phyloP scores from a whole-genome alignment of 768 basidiomycete species.

The Chalciporus chontae region DNA sequence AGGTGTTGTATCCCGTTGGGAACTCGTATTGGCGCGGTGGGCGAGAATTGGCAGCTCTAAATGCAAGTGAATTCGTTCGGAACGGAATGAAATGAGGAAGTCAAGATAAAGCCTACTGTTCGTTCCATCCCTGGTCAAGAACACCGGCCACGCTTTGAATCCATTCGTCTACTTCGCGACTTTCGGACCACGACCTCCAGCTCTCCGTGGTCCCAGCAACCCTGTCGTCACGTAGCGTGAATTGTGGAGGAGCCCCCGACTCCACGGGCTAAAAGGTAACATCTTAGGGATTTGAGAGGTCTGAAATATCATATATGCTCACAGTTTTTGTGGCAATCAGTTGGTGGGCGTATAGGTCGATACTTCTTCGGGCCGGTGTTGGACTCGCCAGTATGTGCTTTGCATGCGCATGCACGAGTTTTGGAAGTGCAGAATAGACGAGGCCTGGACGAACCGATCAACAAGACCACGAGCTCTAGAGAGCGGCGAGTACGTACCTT shows the following conservation, averaged over 20 bases:
- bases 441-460: constrained; percentile 53
- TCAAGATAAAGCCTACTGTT: constrained; percentile 53
- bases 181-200: constrained; percentile 81
- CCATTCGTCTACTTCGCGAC: constrained; percentile 89
- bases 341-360: constrained; percentile 82
- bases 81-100: not conserved
- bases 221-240: constrained; percentile 73
- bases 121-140: constrained; percentile 85
- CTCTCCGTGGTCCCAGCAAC: constrained; percentile 67
- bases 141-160: constrained; percentile 84
- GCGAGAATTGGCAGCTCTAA: constrained; percentile 57
- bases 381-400: constrained; percentile 58
- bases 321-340: constrained; percentile 82
- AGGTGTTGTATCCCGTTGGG: constrained; percentile 85
- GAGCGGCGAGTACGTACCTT: constrained; percentile 50
- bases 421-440: constrained; percentile 66
- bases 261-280: constrained; percentile 65
- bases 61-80: not conserved
- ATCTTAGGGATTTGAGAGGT: constrained; percentile 4
- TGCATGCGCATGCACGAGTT: constrained; percentile 78
- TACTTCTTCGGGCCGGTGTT: constrained; percentile 46
- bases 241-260: constrained; percentile 58
- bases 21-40: constrained; percentile 83
- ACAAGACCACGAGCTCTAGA: not conserved
- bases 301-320: constrained; percentile 10